A percentile compares a stretch with the other conserved stretches of the same genome.
These are phyloP conservation scores for Ceratobasidium sp. DNA, from an alignment of 1,284 basidiomycete species.

Conservation along the genomic window DNA sequence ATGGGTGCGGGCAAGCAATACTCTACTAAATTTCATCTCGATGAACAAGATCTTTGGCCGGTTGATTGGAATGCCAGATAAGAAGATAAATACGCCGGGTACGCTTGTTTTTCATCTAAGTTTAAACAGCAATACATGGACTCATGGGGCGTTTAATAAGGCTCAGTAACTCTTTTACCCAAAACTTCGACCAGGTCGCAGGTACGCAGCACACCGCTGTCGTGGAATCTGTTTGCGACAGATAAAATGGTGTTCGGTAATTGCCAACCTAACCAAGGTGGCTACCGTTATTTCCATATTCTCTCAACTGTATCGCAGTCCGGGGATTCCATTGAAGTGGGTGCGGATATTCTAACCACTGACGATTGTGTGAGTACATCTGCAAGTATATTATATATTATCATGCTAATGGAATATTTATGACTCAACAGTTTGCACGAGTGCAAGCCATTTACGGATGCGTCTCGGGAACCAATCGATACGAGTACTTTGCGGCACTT, in stretches of 20 bases:
- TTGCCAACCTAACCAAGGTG: neutral
- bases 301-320: slow-evolving; percentile 6
- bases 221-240: neutral
- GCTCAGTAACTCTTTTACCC: slow-evolving; percentile 10
- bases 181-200: neutral
- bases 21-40: neutral
- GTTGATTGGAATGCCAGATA: slow-evolving; percentile 3
- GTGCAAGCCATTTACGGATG: slow-evolving; percentile 9
- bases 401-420: neutral
- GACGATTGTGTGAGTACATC: neutral
- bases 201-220: neutral
- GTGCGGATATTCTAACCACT: neutral
- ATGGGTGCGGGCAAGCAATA: slow-evolving; percentile 13
- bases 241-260: neutral
- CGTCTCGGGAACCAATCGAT: neutral
- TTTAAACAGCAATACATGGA: too few species aligned
- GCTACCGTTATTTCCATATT: slow-evolving; percentile 14
- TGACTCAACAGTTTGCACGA: slow-evolving; percentile 10
- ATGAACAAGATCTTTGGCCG: neutral
- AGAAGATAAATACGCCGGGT: slow-evolving; percentile 1
- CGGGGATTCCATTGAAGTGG: neutral
- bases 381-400: neutral
- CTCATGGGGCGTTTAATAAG: neutral
- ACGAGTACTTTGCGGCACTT: neutral
- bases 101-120: neutral